Conservation (phyloP, 306 rosid genomes). For the Benincasa hispida region DNA sequence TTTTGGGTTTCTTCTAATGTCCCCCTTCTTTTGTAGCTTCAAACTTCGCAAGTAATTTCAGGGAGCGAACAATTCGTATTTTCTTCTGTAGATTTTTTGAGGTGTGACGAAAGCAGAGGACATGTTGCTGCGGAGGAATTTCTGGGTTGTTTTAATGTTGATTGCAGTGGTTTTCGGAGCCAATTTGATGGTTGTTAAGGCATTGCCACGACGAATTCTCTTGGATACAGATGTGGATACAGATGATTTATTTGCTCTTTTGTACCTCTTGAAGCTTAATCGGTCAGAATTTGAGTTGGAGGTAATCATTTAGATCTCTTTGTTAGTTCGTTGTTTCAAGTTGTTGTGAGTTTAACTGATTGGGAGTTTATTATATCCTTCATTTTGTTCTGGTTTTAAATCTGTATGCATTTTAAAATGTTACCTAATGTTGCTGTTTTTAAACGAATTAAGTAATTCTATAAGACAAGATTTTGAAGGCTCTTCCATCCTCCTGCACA, state of each 20-base stretch:
- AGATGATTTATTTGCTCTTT: constrained; percentile 69
- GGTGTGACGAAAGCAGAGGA: constrained; percentile 11
- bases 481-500: not conserved
- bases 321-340: not conserved
- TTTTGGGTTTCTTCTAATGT: not conserved
- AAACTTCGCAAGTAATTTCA: not conserved
- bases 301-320: constrained; percentile 19
- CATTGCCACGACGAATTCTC: constrained; percentile 53
- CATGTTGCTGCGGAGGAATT: constrained; percentile 38
- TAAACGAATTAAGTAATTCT: not conserved
- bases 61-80: not conserved
- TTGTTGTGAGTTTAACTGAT: not conserved
- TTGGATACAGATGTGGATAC: constrained; percentile 81
- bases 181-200: constrained; percentile 22
- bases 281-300: constrained; percentile 71
- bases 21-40: not conserved
- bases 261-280: constrained; percentile 83
- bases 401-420: not conserved
- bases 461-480: not conserved
- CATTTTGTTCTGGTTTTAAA: not conserved
- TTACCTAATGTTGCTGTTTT: not conserved
- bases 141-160: constrained; percentile 17
- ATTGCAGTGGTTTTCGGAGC: constrained; percentile 21
- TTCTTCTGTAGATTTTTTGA: constrained; percentile 5
- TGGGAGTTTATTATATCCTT: not conserved